These are phyloP conservation scores for Hibiscus mutabilis DNA, from an alignment of 345 rosid genomes.

Conservation along the genomic window DNA sequence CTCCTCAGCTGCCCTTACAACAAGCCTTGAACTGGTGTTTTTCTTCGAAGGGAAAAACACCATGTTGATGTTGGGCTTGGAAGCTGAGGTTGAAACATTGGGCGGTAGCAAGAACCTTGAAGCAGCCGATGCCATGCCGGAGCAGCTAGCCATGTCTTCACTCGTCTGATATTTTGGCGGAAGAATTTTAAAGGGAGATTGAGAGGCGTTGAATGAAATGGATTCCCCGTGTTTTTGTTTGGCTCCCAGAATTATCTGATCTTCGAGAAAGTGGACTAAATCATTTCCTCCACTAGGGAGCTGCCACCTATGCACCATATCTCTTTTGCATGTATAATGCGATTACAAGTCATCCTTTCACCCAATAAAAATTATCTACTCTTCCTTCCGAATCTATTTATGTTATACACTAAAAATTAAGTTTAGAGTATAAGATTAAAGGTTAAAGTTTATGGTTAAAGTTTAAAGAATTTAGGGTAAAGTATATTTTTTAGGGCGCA, in stretches of 20 bases:
- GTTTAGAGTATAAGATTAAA: too few species aligned
- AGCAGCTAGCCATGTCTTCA: constrained; percentile 43
- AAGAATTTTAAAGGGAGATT: constrained; percentile 9
- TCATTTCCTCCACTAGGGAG: not conserved
- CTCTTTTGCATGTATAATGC: constrained; percentile 33
- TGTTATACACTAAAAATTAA: too few species aligned
- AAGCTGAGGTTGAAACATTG: constrained; percentile 26
- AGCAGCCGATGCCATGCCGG: constrained; percentile 68
- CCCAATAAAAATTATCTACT: too few species aligned
- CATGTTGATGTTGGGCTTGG: constrained; percentile 30
- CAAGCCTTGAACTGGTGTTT: constrained; percentile 37
- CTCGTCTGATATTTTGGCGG: not conserved
- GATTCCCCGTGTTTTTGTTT: not conserved
- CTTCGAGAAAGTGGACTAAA: not conserved
- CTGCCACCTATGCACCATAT: constrained; percentile 1
- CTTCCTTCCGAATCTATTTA: too few species aligned
- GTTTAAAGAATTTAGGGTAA: too few species aligned
- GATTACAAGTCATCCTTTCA: constrained; percentile 7
- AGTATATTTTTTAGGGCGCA: too few species aligned
- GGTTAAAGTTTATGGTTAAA: too few species aligned
- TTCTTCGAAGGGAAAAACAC: constrained; percentile 39
- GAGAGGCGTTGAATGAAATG: constrained; percentile 35
- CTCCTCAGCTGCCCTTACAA: constrained; percentile 51
- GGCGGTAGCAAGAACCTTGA: constrained; percentile 47
- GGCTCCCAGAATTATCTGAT: constrained; percentile 29